Base-by-base conservation (phyloP, 306 rosid species). In the Cucumis cinereus region DNA sequence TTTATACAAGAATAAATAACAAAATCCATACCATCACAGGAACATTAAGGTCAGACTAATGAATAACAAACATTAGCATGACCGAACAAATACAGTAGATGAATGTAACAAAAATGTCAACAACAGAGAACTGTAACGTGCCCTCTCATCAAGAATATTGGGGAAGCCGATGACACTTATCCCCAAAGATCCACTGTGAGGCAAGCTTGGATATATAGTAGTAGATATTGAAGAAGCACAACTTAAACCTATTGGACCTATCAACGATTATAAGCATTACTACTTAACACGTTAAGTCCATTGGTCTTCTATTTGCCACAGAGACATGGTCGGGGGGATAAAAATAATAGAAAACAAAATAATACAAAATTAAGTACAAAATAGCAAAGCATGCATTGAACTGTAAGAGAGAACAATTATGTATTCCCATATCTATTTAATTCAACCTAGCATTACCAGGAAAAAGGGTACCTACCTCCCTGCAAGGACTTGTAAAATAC, bases 401-500 rank as follows among this genome's bases (percentile, higher is more conserved):
- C 12, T 22, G 22, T n/a, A 7, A 67, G 4, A 6, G 20, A 68
- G 10, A 36, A 43, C 54, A 68, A 43, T 23, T 20, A 67, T 2
- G 54, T 40, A 43, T 7, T 41, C 16, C 8, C 33, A 33, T 73
- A 30, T 53, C 63, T 55, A 19, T 49, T 30, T 40, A 45, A 10
- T 69, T 47, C 57, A 47, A 16, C 53, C 53, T 45, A 24, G 33
- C 6, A 15, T 70, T 45, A 45, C 75, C 63, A 56, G 43, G 64
- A 43, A 49, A 62, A 75, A 23, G 8, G 24, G 23, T 22, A 74
- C 80, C 50, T 76, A 92, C 99, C 99, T 92, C 83, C 88, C 91
- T 33, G 93, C 92, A 78, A 94, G 93, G 80, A 83, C 84, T 90
- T 94, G 99, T 76, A 94, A 82, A 80, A 90, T 86, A 85, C 95